Conservation (phyloP, 768 basidiomycete species). For the Leccinum uliginosum region DNA sequence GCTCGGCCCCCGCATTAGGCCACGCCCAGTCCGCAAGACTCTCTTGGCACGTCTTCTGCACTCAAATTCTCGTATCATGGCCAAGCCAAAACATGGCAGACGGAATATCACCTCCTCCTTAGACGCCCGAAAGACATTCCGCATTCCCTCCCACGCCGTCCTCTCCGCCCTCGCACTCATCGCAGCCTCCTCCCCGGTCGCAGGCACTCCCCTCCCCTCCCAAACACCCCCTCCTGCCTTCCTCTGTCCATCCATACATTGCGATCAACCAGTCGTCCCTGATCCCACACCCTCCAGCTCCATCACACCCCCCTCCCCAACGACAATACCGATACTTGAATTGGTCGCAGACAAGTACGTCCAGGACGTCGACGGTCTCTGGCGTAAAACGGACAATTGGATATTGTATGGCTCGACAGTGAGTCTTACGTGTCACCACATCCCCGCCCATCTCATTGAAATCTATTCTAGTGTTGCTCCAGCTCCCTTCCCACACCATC, state of each 20-base stretch:
- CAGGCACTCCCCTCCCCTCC: conserved; percentile 41
- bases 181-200: conserved; percentile 42
- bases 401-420: conserved; percentile 70
- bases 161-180: conserved; percentile 57
- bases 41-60: conserved; percentile 36
- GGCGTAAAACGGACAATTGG: conserved; percentile 53
- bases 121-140: not conserved
- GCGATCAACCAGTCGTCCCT: conserved; percentile 1
- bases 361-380: conserved; percentile 49
- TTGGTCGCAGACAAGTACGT: conserved; percentile 53
- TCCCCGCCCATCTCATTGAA: not conserved
- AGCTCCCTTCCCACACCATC: conserved; percentile 2
- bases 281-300: conserved; percentile 2
- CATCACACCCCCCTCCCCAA: conserved; percentile 3
- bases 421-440: conserved; percentile 30
- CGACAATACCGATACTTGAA: conserved; percentile 3
- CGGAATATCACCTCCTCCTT: conserved; percentile 18
- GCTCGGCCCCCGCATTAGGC: conserved; percentile 23
- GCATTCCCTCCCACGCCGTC: conserved; percentile 45
- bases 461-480: conserved; percentile 16
- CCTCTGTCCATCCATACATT: conserved; percentile 49
- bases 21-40: conserved; percentile 33
- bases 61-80: conserved; percentile 38
- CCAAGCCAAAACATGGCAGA: conserved; percentile 47
- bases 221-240: conserved; percentile 48